These are phyloP conservation scores for Neonectria magnoliae DNA, from an alignment of 2,329 filamentous ascomycete genomes.

Conservation along the genomic window DNA sequence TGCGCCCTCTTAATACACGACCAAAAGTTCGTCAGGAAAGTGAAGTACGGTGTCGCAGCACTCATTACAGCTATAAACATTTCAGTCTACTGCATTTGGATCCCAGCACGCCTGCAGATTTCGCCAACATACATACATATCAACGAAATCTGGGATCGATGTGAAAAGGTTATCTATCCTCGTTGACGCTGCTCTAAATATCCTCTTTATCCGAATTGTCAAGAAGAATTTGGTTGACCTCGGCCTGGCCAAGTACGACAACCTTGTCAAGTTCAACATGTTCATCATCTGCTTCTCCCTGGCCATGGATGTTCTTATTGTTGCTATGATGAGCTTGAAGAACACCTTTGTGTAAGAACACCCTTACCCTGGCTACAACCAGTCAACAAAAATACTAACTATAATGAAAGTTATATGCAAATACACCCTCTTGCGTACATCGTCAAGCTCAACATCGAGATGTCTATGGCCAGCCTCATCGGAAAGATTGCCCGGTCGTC, in stretches of 20 bases:
- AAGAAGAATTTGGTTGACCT: constrained; percentile 54
- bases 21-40: constrained; percentile 4
- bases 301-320: constrained; percentile 4
- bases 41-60: constrained; percentile 18
- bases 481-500: neutral
- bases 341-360: neutral
- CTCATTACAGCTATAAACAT: constrained; percentile 58
- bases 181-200: constrained; percentile 56
- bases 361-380: too few relatives aligned
- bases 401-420: neutral
- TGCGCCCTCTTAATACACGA: constrained; percentile 19
- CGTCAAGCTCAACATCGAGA: constrained; percentile 23
- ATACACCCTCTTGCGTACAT: constrained; percentile 8
- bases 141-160: constrained; percentile 59
- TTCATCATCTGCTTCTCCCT: constrained; percentile 7
- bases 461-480: constrained; percentile 33
- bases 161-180: constrained; percentile 57
- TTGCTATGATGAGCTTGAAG: neutral
- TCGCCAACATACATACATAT: constrained; percentile 50
- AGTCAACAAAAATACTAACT: too few relatives aligned
- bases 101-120: constrained; percentile 55
- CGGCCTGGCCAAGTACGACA: constrained; percentile 53
- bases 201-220: constrained; percentile 55
- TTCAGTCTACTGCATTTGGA: constrained; percentile 59
- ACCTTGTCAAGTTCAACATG: constrained; percentile 6